phyloP scores from a whole-genome alignment of 2,329 filamentous ascomycete species.

The Penicillium paneum region DNA sequence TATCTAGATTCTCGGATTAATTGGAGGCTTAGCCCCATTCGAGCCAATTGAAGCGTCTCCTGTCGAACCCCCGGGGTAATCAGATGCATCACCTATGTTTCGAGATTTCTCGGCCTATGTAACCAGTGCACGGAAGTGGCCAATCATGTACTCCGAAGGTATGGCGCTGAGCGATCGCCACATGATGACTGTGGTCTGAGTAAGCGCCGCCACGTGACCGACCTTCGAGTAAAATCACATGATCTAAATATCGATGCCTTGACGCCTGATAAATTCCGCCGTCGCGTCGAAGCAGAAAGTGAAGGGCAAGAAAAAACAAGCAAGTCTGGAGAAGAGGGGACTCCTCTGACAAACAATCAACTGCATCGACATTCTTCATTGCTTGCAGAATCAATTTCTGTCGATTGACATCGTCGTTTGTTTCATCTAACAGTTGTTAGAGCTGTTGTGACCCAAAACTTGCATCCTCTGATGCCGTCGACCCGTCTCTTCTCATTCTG shows the following conservation, averaged over 20 bases:
- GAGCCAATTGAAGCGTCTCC: not conserved
- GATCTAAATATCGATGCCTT: not conserved
- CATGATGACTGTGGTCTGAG: not conserved
- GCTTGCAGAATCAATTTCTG: not conserved
- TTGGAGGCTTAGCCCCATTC: not conserved
- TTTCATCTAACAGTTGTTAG: slow-evolving; percentile 1
- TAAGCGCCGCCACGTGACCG: not conserved
- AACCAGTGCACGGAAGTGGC: not conserved
- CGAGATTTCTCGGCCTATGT: too few species aligned
- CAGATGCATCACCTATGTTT: too few species aligned
- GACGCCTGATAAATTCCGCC: slow-evolving; percentile 7
- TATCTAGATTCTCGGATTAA: not conserved
- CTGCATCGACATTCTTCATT: not conserved
- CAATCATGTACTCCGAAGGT: not conserved
- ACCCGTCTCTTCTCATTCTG: slow-evolving; percentile 5
- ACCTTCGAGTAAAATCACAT: not conserved
- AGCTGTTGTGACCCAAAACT: slow-evolving; percentile 22
- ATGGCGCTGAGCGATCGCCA: too few species aligned
- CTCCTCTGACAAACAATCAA: not conserved
- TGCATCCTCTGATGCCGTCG: slow-evolving; percentile 9
- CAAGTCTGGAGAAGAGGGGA: not conserved
- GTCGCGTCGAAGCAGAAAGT: slow-evolving; percentile 12
- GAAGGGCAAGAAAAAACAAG: slow-evolving; percentile 8
- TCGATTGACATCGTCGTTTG: not conserved
- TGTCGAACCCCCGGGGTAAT: not conserved